These are phyloP conservation scores for Mycena galopus DNA, from an alignment of 768 basidiomycete species.

Conservation along the genomic window DNA sequence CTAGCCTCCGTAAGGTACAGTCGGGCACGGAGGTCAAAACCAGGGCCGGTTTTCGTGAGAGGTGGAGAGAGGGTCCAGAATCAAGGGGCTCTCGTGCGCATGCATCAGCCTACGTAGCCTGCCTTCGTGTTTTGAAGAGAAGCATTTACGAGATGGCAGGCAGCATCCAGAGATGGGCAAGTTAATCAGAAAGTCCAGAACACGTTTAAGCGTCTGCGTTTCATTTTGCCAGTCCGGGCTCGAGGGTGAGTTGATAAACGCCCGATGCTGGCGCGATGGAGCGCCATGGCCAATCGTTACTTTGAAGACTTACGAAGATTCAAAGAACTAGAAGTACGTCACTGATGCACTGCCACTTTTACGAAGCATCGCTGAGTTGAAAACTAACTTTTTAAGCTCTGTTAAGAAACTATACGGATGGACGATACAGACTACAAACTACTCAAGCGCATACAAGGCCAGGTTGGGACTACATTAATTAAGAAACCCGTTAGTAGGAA, in stretches of 20 bases:
- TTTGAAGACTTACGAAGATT: too few relatives aligned
- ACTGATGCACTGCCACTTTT: too few relatives aligned
- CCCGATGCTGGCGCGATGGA: too few relatives aligned
- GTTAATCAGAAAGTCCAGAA: not conserved
- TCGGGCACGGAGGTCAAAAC: not conserved
- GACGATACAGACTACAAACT: too few relatives aligned
- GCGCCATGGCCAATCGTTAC: too few relatives aligned
- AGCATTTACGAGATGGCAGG: not conserved
- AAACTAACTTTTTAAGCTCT: too few relatives aligned
- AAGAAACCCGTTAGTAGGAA: too few relatives aligned
- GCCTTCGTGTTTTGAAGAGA: not conserved
- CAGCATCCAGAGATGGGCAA: not conserved
- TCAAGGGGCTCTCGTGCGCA: not conserved
- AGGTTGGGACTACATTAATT: too few relatives aligned
- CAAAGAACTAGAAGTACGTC: too few relatives aligned
- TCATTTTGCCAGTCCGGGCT: not conserved
- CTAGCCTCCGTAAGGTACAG: not conserved
- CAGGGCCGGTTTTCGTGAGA: not conserved
- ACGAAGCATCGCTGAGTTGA: too few relatives aligned
- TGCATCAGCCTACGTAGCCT: too few relatives aligned
- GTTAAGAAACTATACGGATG: too few relatives aligned
- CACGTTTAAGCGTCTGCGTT: not conserved
- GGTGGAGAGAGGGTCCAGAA: conserved; percentile 1
- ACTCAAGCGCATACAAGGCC: not conserved
- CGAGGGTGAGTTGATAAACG: not conserved